A percentile compares a stretch with the other conserved stretches of the same genome.
Conservation (phyloP, 805 yeast species). For the Candida loeiensis region DNA sequence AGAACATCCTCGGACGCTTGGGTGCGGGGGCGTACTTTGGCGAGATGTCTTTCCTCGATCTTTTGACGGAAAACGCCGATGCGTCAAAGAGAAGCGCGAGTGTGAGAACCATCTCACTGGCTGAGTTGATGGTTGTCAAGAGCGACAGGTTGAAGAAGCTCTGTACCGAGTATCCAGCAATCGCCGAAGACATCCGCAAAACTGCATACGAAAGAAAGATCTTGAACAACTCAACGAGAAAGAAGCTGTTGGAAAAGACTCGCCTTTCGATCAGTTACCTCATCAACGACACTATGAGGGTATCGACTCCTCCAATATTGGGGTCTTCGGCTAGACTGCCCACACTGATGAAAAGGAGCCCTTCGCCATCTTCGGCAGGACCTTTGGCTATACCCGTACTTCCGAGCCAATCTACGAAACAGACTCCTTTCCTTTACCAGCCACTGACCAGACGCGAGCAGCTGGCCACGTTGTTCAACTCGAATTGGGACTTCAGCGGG, state of each 20-base stretch:
- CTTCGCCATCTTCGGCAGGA: background rate
- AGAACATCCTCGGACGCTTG: slow-evolving; percentile 52
- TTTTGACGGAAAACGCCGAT: slow-evolving; percentile 27
- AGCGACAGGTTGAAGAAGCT: slow-evolving; percentile 52
- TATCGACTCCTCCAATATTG: background rate
- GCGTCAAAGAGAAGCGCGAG: slow-evolving; percentile 52
- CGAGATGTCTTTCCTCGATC: slow-evolving; percentile 65
- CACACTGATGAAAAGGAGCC: background rate
- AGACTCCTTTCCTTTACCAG: slow-evolving; percentile 8
- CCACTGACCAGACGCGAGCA: slow-evolving; percentile 13
- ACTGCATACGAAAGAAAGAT: slow-evolving; percentile 55
- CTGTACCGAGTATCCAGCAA: slow-evolving; percentile 54
- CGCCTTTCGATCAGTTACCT: slow-evolving; percentile 21
- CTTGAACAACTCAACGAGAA: slow-evolving; percentile 22
- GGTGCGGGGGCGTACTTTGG: slow-evolving; percentile 69
- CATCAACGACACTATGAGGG: slow-evolving; percentile 11
- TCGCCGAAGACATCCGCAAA: slow-evolving; percentile 54
- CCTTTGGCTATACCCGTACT: slow-evolving; percentile 3
- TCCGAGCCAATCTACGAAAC: slow-evolving; percentile 4
- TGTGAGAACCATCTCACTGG: slow-evolving; percentile 56
- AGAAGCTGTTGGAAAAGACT: slow-evolving; percentile 12
- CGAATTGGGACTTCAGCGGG: slow-evolving; percentile 18
- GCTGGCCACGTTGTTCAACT: slow-evolving; percentile 14
- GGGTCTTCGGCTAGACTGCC: background rate
- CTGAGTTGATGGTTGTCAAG: slow-evolving; percentile 58